Percentiles rank a stretch among this genome's conserved stretches.
phyloP scores from a whole-genome alignment of 2,329 filamentous ascomycete species.

The Fusarium sp. region DNA sequence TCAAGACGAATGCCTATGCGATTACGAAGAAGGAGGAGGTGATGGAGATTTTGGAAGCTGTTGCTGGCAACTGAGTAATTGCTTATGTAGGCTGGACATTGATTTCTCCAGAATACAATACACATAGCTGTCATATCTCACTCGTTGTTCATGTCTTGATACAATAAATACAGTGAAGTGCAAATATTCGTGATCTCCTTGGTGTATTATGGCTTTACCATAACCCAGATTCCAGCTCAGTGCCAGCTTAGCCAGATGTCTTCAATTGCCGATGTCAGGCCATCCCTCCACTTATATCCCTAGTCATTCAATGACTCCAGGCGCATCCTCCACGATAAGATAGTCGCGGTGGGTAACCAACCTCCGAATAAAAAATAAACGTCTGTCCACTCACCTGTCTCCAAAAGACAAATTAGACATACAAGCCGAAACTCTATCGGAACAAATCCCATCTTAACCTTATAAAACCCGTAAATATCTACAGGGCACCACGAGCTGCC shows the following conservation, averaged over 20 bases:
- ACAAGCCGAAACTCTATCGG: neutral
- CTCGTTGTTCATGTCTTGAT: no score
- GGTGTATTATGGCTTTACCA: neutral
- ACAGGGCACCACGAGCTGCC: neutral
- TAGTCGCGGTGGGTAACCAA: neutral
- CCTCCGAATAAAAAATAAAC: no score
- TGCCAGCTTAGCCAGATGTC: neutral
- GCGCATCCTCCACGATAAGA: no score
- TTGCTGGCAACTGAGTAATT: neutral
- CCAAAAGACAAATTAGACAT: neutral
- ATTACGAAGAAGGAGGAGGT: slow-evolving; percentile 8
- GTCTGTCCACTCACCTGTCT: neutral
- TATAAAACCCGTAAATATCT: neutral
- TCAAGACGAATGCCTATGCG: slow-evolving; percentile 1
- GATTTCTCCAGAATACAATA: neutral
- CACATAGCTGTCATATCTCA: neutral
- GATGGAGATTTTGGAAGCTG: neutral
- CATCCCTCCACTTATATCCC: neutral
- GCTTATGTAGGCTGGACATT: no score
- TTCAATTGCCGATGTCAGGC: neutral
- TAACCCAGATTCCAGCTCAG: neutral
- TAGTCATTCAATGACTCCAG: neutral
- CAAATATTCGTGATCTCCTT: no score
- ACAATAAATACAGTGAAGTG: no score
- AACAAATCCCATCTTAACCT: neutral